Percentiles rank a stretch among this genome's conserved stretches.
phyloP scores from a whole-genome alignment of 495 filamentous ascomycete species.

The Hypoxylon rickii region DNA sequence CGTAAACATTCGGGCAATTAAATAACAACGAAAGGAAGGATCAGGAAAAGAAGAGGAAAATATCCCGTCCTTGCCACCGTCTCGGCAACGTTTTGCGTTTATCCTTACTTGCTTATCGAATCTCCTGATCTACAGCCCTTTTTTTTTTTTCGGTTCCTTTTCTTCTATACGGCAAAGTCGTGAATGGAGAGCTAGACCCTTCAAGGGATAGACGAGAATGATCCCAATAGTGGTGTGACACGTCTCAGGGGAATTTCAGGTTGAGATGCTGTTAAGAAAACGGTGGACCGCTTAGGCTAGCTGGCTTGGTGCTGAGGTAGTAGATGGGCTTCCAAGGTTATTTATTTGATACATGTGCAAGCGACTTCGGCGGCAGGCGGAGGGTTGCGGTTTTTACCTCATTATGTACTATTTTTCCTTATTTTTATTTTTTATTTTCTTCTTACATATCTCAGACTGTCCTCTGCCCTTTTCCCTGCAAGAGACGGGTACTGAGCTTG shows the following conservation, averaged over 20 bases:
- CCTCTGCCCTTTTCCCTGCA: no score
- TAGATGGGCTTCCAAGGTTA: no score
- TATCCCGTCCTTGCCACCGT: conserved; percentile 21
- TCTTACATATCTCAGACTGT: no score
- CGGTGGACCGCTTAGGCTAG: no score
- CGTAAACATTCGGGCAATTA: conserved; percentile 17
- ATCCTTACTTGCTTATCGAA: conserved; percentile 4
- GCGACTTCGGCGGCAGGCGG: no score
- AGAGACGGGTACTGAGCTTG: no score
- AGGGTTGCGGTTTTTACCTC: no score
- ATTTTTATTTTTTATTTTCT: no score
- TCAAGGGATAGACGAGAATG: conserved; percentile 11
- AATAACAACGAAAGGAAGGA: conserved; percentile 19
- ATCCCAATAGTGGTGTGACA: conserved; percentile 34
- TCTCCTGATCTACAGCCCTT: conserved; percentile 23
- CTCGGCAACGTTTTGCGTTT: conserved; percentile 14
- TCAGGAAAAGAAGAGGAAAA: conserved; percentile 5
- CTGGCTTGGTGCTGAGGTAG: no score
- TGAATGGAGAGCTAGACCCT: conserved; percentile 9
- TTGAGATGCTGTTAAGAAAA: background rate
- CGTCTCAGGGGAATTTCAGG: conserved; percentile 24
- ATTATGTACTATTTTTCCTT: no score
- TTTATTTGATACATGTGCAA: no score
- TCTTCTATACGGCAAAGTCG: conserved; percentile 4
- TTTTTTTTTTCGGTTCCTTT: background rate